Conservation (phyloP, 805 yeast species). For the Candida pini region DNA sequence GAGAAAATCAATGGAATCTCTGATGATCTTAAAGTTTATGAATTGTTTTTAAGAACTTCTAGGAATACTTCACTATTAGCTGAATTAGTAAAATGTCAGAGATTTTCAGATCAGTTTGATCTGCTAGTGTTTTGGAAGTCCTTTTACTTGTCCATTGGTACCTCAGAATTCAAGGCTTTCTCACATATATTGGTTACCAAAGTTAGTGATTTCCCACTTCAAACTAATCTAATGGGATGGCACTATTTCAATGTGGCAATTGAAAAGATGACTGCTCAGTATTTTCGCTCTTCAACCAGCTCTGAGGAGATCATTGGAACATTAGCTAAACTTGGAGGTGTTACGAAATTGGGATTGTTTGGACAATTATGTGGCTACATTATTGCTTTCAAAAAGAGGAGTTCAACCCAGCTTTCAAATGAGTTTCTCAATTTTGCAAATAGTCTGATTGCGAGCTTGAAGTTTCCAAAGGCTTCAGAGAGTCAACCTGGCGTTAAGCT, state of each 20-base stretch:
- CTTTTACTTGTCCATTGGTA: conserved; percentile 3
- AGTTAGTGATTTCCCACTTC: conserved; percentile 14
- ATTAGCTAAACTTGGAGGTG: conserved; percentile 5
- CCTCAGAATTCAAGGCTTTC: conserved; percentile 5
- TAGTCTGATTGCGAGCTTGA: conserved; percentile 19
- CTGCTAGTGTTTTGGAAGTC: conserved; percentile 6
- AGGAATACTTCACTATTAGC: too few relatives aligned
- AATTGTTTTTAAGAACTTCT: too few relatives aligned
- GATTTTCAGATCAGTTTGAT: conserved; percentile 1
- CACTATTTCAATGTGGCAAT: conserved; percentile 10
- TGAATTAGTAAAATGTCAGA: not conserved
- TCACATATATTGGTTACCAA: conserved; percentile 9
- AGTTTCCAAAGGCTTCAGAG: conserved; percentile 42
- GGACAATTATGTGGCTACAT: conserved; percentile 11
- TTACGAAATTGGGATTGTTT: conserved; percentile 2
- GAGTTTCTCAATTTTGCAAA: not conserved
- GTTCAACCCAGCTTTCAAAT: not conserved
- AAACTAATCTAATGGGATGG: conserved; percentile 22
- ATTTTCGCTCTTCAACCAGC: conserved; percentile 1
- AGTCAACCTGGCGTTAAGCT: conserved; percentile 27
- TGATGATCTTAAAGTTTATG: too few relatives aligned
- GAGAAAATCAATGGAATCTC: too few relatives aligned
- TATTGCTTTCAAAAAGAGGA: conserved; percentile 11
- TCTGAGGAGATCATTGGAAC: conserved; percentile 5
- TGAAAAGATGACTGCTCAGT: conserved; percentile 1